Base-by-base conservation (phyloP, 2,329 filamentous ascomycete species). In the Aspergillus viridinutans region DNA sequence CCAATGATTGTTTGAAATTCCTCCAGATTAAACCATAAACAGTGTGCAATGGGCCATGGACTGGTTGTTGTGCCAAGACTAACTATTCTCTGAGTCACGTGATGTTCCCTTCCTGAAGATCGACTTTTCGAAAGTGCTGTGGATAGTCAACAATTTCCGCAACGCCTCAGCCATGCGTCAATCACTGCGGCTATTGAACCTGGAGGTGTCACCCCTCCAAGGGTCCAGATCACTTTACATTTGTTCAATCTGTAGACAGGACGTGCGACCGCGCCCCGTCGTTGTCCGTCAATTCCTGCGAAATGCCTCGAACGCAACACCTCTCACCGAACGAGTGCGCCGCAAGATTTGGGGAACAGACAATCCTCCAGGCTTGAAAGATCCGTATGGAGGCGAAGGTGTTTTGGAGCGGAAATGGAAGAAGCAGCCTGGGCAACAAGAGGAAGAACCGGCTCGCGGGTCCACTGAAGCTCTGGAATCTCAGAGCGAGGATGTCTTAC, bases 331-430 rank as follows among this genome's bases (percentile, higher is more conserved):
- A 57, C 76, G 74, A 57, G 63, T 81, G 52, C 76, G 80, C 54
- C 69, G 72, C 59, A 78, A 74, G 64, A 67, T 82, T 58, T 82
- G 79, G 80, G 78, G 79, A 6, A 78, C 77, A 23, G 77, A 81
- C 48, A 73, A 76, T 21, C 78, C 80, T 14, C 79, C 79, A 9
- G 80, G 79, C 25, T 54, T 73, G 28, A 70, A 76, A 54, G 78
- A 83, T 66, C 79, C 80, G 0, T 82, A 82, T 60, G 75, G 72
- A 5, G 73, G 72, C 25, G 66, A 72, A 51, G 72, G 71, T 54
- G 63, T 67, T 10, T 57, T 74, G n/a, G 70, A 70, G 49, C 64
- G 69, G 57, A 63, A 53, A 53, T 63, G 57, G 32, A 64, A 63
- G 55, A 58, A 57, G 43, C 63, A 54, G 49, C 29, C 55, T 38